Conservation (phyloP, 768 basidiomycete genomes). For the Tricholoma sp. region DNA sequence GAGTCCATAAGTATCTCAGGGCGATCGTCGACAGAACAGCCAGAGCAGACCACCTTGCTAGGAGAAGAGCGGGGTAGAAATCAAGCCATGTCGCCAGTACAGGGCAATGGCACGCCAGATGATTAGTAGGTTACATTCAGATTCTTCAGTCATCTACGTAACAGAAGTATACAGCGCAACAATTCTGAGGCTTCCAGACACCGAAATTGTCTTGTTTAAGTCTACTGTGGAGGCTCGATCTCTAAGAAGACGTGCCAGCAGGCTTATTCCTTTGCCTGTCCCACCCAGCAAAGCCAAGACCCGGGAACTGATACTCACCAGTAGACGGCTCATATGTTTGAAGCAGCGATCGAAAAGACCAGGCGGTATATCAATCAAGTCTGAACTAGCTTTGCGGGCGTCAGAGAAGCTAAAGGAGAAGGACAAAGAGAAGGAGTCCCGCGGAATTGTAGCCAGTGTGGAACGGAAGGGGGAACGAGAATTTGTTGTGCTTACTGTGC, state of each 20-base stretch:
- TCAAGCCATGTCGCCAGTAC: constrained; percentile 48
- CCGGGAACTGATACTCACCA: constrained; percentile 53
- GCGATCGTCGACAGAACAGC: background rate
- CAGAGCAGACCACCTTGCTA: background rate
- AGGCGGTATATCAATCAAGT: constrained; percentile 39
- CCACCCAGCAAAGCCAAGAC: constrained; percentile 45
- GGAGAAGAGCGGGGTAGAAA: constrained; percentile 46
- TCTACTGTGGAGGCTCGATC: constrained; percentile 51
- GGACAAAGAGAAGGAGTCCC: constrained; percentile 43
- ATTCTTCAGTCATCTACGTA: background rate
- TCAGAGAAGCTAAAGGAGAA: constrained; percentile 32
- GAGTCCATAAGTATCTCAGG: constrained; percentile 22
- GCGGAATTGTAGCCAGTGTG: constrained; percentile 39
- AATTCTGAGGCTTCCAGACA: constrained; percentile 32
- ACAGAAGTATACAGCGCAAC: constrained; percentile 21
- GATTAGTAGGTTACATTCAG: constrained; percentile 39
- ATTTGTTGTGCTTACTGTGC: constrained; percentile 57
- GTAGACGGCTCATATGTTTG: constrained; percentile 50
- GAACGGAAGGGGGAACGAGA: constrained; percentile 52
- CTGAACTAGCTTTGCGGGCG: constrained; percentile 41
- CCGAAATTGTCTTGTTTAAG: constrained; percentile 45
- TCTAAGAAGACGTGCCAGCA: constrained; percentile 52
- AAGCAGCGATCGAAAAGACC: constrained; percentile 37
- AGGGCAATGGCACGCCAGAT: constrained; percentile 37
- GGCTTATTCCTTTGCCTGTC: constrained; percentile 45